Percentiles rank a stretch among this genome's conserved stretches.
These are phyloP conservation scores for Trypanosoma avium DNA, from an alignment of 208 protist genomes.

Conservation along the genomic window DNA sequence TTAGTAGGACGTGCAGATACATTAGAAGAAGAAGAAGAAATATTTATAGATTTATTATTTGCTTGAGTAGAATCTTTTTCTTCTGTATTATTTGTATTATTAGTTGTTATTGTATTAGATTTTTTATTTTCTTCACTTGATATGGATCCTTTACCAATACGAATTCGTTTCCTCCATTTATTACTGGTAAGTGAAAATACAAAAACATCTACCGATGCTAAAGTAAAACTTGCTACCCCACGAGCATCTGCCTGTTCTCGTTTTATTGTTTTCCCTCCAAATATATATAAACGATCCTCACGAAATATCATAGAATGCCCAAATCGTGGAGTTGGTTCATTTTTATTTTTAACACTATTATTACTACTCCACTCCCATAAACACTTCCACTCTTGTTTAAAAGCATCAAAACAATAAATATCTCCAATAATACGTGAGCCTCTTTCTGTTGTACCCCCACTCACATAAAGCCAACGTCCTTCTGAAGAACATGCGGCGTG, in stretches of 20 bases:
- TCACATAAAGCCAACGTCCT: slow-evolving; percentile 64
- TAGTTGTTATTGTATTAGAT: not conserved
- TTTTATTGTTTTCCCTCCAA: slow-evolving; percentile 56
- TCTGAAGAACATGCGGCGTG: slow-evolving; percentile 76
- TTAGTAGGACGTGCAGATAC: slow-evolving; percentile 20
- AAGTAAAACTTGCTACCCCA: not conserved
- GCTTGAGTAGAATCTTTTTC: too few relatives aligned
- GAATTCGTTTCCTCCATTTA: slow-evolving; percentile 47
- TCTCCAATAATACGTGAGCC: slow-evolving; percentile 46
- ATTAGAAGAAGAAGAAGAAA: too few relatives aligned
- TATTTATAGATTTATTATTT: too few relatives aligned
- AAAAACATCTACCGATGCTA: slow-evolving; percentile 43
- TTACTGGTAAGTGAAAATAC: slow-evolving; percentile 65
- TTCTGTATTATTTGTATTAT: not conserved
- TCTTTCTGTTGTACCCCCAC: slow-evolving; percentile 49
- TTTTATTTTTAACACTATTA: slow-evolving; percentile 26
- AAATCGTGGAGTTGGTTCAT: slow-evolving; percentile 64
- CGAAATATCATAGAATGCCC: slow-evolving; percentile 74
- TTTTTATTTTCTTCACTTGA: slow-evolving; percentile 1
- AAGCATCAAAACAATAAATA: slow-evolving; percentile 61
- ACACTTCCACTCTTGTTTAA: slow-evolving; percentile 59
- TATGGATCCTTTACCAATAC: not conserved
- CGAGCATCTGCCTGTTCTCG: slow-evolving; percentile 4
- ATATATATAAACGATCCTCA: slow-evolving; percentile 74
- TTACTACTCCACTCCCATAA: slow-evolving; percentile 44